Evolutionary conservation across 352 stramenopile species (phyloP).

Genomic region (Pythium scleroteichum): DNA sequence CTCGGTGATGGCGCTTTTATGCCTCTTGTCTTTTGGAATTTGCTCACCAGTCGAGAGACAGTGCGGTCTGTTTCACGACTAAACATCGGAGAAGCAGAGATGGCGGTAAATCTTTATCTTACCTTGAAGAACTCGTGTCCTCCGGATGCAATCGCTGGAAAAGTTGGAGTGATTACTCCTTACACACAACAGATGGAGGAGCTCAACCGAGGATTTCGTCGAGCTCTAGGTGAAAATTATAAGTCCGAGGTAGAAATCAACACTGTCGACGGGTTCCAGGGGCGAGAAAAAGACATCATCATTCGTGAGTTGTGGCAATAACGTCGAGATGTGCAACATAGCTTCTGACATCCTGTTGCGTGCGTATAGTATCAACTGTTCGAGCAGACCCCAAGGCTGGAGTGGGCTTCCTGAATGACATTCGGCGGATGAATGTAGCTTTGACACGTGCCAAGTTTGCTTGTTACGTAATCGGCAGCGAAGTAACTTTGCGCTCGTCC

Average conservation of each 20-base stretch:
- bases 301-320: conserved; percentile 58
- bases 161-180: conserved; percentile 88
- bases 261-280: conserved; percentile 92
- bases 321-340: background rate
- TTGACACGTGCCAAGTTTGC: conserved; percentile 87
- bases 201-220: conserved; percentile 56
- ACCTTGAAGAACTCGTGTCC: conserved; percentile 86
- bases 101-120: conserved; percentile 87
- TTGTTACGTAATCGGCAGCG: conserved; percentile 88
- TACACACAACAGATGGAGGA: conserved; percentile 92
- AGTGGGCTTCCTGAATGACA: conserved; percentile 89
- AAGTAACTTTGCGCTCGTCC: conserved; percentile 78
- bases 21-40: conserved; percentile 87
- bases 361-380: conserved; percentile 76
- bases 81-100: conserved; percentile 79
- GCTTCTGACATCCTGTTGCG: background rate
- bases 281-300: conserved; percentile 91
- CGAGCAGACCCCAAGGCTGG: conserved; percentile 77
- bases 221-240: conserved; percentile 56
- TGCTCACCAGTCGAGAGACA: conserved; percentile 75
- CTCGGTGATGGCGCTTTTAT: conserved; percentile 64
- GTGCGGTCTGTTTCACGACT: conserved; percentile 78
- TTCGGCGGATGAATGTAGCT: conserved; percentile 88
- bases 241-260: conserved; percentile 91
- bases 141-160: conserved; percentile 68